A percentile compares a stretch with the other conserved stretches of the same genome.
Conservation (phyloP, 495 filamentous ascomycete genomes). For the Viridothelium virens region DNA sequence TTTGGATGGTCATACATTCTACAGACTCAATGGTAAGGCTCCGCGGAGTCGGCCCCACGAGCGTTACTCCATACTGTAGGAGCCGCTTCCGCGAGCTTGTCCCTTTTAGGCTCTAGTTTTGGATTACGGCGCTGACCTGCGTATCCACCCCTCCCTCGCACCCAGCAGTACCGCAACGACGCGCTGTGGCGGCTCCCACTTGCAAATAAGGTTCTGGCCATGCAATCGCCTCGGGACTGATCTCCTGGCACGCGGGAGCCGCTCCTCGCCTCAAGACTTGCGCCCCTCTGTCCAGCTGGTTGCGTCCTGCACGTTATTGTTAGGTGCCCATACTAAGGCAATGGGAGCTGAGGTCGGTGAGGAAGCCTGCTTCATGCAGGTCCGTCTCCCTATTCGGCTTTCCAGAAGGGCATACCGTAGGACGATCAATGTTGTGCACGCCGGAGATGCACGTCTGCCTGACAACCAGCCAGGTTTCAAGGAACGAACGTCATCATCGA, state of each 20-base stretch:
- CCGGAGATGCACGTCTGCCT: background rate
- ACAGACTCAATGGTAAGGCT: too few relatives aligned
- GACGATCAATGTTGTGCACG: background rate
- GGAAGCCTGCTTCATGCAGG: background rate
- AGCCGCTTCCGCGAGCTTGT: conserved; percentile 5
- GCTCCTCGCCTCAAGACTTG: background rate
- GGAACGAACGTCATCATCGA: background rate
- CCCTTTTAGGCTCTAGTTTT: background rate
- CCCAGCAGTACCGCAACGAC: too few relatives aligned
- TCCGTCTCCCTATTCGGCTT: background rate
- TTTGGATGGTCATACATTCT: too few relatives aligned
- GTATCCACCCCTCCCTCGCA: background rate
- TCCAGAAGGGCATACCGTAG: background rate
- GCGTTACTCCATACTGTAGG: background rate
- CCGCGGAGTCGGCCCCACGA: too few relatives aligned
- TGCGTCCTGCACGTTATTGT: background rate
- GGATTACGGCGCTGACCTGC: background rate
- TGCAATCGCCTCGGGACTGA: background rate
- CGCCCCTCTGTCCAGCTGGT: background rate
- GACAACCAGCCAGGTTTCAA: background rate
- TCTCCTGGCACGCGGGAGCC: background rate
- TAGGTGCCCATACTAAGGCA: background rate
- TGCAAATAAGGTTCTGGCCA: background rate
- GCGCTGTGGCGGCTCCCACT: background rate
- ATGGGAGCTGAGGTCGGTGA: background rate